phyloP scores from a whole-genome alignment of 495 filamentous ascomycete genomes.

The Penicillium waksmanii region DNA sequence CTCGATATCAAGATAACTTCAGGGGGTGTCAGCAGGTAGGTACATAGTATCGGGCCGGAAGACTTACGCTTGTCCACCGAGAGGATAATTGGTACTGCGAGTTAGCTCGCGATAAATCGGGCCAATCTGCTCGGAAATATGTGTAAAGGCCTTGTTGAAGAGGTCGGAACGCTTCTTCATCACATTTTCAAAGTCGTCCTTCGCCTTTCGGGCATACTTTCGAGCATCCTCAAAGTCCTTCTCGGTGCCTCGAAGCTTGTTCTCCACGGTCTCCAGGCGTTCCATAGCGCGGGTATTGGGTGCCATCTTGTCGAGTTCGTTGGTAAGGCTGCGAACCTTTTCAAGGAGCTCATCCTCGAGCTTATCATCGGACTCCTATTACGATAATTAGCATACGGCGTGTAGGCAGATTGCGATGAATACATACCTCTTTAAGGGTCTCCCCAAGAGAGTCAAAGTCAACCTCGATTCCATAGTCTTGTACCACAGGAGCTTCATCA shows the following conservation, averaged over 20 bases:
- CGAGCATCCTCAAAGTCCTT: constrained; percentile 87
- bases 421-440: constrained; percentile 75
- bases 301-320: constrained; percentile 87
- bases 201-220: constrained; percentile 68
- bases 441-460: constrained; percentile 87
- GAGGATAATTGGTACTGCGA: constrained; percentile 75
- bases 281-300: constrained; percentile 96
- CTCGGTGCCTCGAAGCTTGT: constrained; percentile 81
- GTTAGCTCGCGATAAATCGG: constrained; percentile 96
- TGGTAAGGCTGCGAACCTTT: constrained; percentile 70
- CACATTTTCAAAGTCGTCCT: constrained; percentile 78
- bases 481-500: constrained; percentile 53
- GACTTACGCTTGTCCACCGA: constrained; percentile 82
- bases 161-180: constrained; percentile 84
- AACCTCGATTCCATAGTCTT: constrained; percentile 92
- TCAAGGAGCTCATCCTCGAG: constrained; percentile 80
- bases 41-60: neutral
- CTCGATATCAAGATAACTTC: constrained; percentile 84
- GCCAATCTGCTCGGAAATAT: constrained; percentile 93
- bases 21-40: constrained; percentile 5
- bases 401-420: neutral
- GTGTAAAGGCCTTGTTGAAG: constrained; percentile 92
- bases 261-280: constrained; percentile 83
- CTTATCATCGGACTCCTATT: constrained; percentile 67
- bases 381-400: constrained; percentile 28